Evolutionary conservation across 805 yeast genomes (phyloP).

Genomic region (Sugiyamaella lignohabitans): DNA sequence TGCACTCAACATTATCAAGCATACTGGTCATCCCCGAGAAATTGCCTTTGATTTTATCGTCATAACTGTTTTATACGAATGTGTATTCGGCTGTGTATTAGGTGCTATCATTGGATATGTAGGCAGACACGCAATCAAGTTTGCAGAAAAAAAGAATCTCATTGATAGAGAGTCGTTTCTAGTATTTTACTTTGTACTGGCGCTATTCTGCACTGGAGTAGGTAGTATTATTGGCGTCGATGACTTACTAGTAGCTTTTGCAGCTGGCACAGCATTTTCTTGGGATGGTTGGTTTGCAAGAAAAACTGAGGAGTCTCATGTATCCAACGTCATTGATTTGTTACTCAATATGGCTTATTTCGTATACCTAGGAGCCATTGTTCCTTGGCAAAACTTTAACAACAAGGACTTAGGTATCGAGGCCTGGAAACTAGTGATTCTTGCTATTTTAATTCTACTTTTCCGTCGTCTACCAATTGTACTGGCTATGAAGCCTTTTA

Average conservation of each 20-base stretch:
- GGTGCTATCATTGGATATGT: slow-evolving; percentile 68
- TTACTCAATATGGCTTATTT: slow-evolving; percentile 78
- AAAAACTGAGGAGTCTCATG: slow-evolving; percentile 77
- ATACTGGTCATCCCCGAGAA: slow-evolving; percentile 56
- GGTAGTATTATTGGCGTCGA: slow-evolving; percentile 86
- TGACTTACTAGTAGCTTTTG: slow-evolving; percentile 80
- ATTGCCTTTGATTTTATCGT: slow-evolving; percentile 77
- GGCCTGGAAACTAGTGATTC: slow-evolving; percentile 72
- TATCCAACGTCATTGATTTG: slow-evolving; percentile 84
- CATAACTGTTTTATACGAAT: slow-evolving; percentile 72
- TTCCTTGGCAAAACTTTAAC: slow-evolving; percentile 83
- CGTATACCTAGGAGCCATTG: slow-evolving; percentile 82
- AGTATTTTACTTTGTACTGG: slow-evolving; percentile 74
- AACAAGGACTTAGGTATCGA: slow-evolving; percentile 52
- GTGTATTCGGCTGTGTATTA: slow-evolving; percentile 67
- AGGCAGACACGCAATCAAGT: slow-evolving; percentile 64
- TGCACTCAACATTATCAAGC: slow-evolving; percentile 60
- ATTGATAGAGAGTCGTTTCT: slow-evolving; percentile 87
- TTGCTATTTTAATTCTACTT: slow-evolving; percentile 67
- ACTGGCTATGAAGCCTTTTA: slow-evolving; percentile 61
- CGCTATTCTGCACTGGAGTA: slow-evolving; percentile 81
- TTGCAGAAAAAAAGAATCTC: slow-evolving; percentile 59
- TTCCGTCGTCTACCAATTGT: slow-evolving; percentile 82
- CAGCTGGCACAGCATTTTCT: slow-evolving; percentile 89
- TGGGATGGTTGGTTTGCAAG: slow-evolving; percentile 90